Percentiles rank a stretch among this genome's conserved stretches.
phyloP scores from a whole-genome alignment of 1,284 basidiomycete genomes.

The Chondrostereum purpureum region DNA sequence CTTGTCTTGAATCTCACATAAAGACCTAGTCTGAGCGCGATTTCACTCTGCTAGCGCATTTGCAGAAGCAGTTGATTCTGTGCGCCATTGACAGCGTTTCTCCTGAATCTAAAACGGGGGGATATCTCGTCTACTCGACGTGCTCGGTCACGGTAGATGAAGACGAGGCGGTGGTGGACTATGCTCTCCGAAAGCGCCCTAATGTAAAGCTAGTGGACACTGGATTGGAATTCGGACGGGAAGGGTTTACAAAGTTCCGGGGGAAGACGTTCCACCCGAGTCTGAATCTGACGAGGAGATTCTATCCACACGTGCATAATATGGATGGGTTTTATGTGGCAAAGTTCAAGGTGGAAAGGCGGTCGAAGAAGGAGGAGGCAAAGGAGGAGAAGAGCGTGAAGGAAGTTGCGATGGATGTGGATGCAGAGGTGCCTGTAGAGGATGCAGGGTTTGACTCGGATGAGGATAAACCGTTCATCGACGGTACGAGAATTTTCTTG shows the following conservation, averaged over 20 bases:
- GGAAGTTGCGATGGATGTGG: slow-evolving; percentile 22
- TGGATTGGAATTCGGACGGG: slow-evolving; percentile 88
- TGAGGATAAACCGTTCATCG: slow-evolving; percentile 63
- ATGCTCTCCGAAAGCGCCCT: slow-evolving; percentile 96
- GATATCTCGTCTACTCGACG: slow-evolving; percentile 96
- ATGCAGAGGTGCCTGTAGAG: slow-evolving; percentile 21
- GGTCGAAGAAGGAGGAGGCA: slow-evolving; percentile 44
- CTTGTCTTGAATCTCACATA: slow-evolving; percentile 7
- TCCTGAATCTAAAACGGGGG: slow-evolving; percentile 85
- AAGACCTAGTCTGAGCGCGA: slow-evolving; percentile 79
- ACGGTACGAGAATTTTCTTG: slow-evolving; percentile 43
- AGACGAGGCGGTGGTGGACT: slow-evolving; percentile 97
- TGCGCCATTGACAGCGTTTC: slow-evolving; percentile 97
- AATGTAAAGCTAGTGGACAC: slow-evolving; percentile 93
- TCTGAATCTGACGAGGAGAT: slow-evolving; percentile 79
- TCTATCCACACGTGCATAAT: slow-evolving; percentile 88
- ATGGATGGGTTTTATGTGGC: slow-evolving; percentile 99
- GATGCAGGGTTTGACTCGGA: slow-evolving; percentile 52
- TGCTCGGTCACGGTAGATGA: slow-evolving; percentile 98
- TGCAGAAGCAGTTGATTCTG: slow-evolving; percentile 97
- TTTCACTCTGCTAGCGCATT: slow-evolving; percentile 89
- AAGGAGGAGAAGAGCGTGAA: slow-evolving; percentile 29
- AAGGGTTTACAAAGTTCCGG: slow-evolving; percentile 86
- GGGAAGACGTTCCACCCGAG: slow-evolving; percentile 85
- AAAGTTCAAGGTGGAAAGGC: slow-evolving; percentile 91